These are phyloP conservation scores for Zygoascus bituminiphila DNA, from an alignment of 805 yeast species.

Conservation along the genomic window DNA sequence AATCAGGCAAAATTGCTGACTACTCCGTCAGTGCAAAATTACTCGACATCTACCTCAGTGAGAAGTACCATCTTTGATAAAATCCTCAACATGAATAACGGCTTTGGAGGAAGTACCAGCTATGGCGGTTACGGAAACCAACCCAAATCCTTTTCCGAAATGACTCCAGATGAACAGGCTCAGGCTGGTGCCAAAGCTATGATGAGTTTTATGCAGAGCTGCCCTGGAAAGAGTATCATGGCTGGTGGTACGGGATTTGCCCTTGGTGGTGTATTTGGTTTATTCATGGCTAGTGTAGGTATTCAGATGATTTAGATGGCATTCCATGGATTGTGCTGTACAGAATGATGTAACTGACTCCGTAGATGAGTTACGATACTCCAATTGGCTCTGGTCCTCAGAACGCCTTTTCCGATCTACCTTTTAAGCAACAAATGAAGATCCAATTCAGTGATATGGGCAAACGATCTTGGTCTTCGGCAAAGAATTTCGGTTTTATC, in stretches of 20 bases:
- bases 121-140: neutral
- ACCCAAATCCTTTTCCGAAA: constrained; percentile 41
- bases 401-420: constrained; percentile 65
- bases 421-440: constrained; percentile 88
- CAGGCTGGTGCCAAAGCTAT: constrained; percentile 79
- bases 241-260: constrained; percentile 93
- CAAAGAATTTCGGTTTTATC: constrained; percentile 88
- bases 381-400: constrained; percentile 50
- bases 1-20: neutral
- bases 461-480: constrained; percentile 73
- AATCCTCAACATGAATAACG: neutral
- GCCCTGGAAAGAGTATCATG: constrained; percentile 89
- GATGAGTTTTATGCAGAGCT: constrained; percentile 77
- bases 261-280: constrained; percentile 90
- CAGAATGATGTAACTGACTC: no score
- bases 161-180: constrained; percentile 90
- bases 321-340: no score
- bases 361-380: constrained; percentile 70
- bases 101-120: neutral
- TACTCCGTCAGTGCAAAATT: neutral
- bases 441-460: constrained; percentile 91
- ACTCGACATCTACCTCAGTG: no score
- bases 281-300: constrained; percentile 59
- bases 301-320: no score
- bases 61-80: neutral